A percentile compares a stretch with the other conserved stretches of the same genome.
phyloP scores from a whole-genome alignment of 2,329 filamentous ascomycete species.

The Allantophomopsis cytisporea region DNA sequence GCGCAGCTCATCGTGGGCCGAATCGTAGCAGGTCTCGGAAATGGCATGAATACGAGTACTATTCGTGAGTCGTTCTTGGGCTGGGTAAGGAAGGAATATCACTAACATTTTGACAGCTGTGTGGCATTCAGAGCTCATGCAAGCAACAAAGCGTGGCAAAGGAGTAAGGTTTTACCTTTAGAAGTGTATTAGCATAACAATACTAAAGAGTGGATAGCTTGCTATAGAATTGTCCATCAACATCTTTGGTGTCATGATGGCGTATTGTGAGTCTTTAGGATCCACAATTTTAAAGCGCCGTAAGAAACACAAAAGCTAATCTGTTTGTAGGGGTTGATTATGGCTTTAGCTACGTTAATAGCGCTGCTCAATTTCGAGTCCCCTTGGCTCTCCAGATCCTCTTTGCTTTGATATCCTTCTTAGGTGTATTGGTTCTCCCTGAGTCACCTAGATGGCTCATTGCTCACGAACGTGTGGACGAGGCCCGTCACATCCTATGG shows the following conservation, averaged over 20 bases:
- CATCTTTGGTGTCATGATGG: too few species aligned
- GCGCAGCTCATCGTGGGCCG: constrained; percentile 29
- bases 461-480: constrained; percentile 16
- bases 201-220: too few species aligned
- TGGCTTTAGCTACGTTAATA: constrained; percentile 9
- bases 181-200: too few species aligned
- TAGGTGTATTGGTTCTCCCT: constrained; percentile 16
- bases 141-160: constrained; percentile 24
- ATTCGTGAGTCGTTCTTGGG: too few species aligned
- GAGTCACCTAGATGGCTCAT: constrained; percentile 21
- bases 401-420: constrained; percentile 2
- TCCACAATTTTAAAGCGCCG: too few species aligned
- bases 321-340: too few species aligned
- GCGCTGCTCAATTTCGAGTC: constrained; percentile 34
- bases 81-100: background rate
- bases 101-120: constrained; percentile 29
- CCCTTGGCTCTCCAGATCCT: constrained; percentile 28
- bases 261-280: too few species aligned
- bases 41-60: constrained; percentile 4
- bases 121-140: constrained; percentile 28
- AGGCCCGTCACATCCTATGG: constrained; percentile 11
- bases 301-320: too few species aligned
- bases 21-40: constrained; percentile 13
- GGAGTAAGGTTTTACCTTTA: constrained; percentile 4
- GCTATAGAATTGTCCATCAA: too few species aligned